A percentile compares a stretch with the other conserved stretches of the same genome.
These are phyloP conservation scores for Cucurbita argyrosperma DNA, from an alignment of 306 rosid genomes.

Conservation along the genomic window DNA sequence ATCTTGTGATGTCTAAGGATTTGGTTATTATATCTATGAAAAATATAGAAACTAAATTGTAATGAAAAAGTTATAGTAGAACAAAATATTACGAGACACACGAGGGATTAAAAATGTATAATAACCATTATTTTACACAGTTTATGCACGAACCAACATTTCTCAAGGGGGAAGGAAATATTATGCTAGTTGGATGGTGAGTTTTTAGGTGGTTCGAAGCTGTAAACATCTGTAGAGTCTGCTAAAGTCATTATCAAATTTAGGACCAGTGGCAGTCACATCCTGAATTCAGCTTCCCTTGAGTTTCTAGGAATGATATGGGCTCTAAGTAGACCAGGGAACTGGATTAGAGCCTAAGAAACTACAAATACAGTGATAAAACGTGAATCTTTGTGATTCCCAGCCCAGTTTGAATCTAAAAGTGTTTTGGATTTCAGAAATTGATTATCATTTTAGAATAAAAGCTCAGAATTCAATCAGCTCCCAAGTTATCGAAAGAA, in stretches of 20 bases:
- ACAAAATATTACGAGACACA: background rate
- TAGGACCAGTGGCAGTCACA: background rate
- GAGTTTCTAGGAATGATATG: background rate
- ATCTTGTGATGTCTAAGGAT: background rate
- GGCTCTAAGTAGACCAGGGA: background rate
- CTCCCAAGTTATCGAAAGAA: background rate
- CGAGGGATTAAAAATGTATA: background rate
- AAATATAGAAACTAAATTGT: background rate
- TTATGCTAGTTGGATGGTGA: background rate
- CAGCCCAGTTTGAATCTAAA: background rate
- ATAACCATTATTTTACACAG: background rate
- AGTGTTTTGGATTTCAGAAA: background rate
- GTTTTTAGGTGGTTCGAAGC: background rate
- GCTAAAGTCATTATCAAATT: background rate
- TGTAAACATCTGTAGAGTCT: too few species aligned
- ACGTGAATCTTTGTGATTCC: background rate
- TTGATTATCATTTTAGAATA: background rate
- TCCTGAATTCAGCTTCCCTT: background rate
- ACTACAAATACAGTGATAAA: background rate
- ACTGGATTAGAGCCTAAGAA: background rate
- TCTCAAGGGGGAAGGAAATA: background rate
- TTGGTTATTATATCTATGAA: background rate
- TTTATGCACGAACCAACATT: background rate
- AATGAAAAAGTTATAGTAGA: background rate
- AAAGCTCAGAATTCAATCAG: background rate